Conservation (phyloP, 192 early-diverging fungal species). For the Coemansia nantahalensis region DNA sequence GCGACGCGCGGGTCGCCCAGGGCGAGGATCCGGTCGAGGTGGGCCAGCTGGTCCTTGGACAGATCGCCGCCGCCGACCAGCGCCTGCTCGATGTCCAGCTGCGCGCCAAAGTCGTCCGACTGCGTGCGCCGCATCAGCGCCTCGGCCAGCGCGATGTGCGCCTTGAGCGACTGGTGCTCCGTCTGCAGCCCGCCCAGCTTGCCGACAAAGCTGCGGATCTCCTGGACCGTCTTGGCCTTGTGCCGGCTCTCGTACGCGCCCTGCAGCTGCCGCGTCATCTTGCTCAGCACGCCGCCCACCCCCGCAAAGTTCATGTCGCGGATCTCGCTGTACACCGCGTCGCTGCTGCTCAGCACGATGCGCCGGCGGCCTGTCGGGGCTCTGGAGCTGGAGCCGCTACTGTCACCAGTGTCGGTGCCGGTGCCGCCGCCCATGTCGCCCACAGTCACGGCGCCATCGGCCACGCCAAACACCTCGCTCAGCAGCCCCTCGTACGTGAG, state of each 20-base stretch:
- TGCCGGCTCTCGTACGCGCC: constrained; percentile 87
- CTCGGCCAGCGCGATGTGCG: constrained; percentile 64
- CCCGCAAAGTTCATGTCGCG: constrained; percentile 91
- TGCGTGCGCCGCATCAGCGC: constrained; percentile 75
- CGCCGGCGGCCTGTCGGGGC: constrained; percentile 65
- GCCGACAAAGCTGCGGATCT: constrained; percentile 92
- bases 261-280: constrained; percentile 81
- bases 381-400: too few species aligned
- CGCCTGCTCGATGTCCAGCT: constrained; percentile 87
- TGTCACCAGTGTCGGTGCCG: not conserved
- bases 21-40: constrained; percentile 82
- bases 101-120: constrained; percentile 75
- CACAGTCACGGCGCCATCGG: constrained; percentile 38
- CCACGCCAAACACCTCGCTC: constrained; percentile 89
- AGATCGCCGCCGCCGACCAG: constrained; percentile 26
- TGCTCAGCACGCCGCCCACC: constrained; percentile 79
- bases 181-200: constrained; percentile 77
- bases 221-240: constrained; percentile 83
- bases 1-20: constrained; percentile 73
- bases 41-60: constrained; percentile 19
- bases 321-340: constrained; percentile 76
- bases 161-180: constrained; percentile 78
- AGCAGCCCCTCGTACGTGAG: constrained; percentile 96
- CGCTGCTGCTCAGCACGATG: constrained; percentile 74
- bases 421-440: constrained; percentile 21